These are phyloP conservation scores for Ogataea thermomethanolica DNA, from an alignment of 805 yeast species.

Conservation along the genomic window DNA sequence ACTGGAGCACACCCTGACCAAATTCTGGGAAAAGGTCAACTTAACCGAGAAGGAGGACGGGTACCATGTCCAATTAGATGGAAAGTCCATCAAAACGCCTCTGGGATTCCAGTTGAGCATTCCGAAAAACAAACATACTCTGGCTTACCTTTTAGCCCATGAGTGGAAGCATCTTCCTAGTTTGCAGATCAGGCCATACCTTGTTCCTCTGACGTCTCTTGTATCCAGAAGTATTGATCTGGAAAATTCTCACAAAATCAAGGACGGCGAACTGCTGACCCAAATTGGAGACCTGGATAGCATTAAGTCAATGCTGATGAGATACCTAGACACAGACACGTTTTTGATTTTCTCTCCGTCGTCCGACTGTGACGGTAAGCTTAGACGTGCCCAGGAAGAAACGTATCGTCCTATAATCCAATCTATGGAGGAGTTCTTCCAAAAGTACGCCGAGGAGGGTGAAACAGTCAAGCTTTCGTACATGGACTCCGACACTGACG, in stretches of 20 bases:
- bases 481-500: slow-evolving; percentile 79
- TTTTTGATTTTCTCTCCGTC: slow-evolving; percentile 79
- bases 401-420: slow-evolving; percentile 70
- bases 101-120: slow-evolving; percentile 66
- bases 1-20: slow-evolving; percentile 61
- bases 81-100: slow-evolving; percentile 80
- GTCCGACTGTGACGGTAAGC: slow-evolving; percentile 76
- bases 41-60: slow-evolving; percentile 32
- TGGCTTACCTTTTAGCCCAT: slow-evolving; percentile 75
- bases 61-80: slow-evolving; percentile 62
- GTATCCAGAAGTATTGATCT: slow-evolving; percentile 86
- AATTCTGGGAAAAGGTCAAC: slow-evolving; percentile 79
- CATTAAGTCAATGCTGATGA: slow-evolving; percentile 58
- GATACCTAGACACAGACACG: slow-evolving; percentile 93
- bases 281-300: slow-evolving; percentile 61
- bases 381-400: slow-evolving; percentile 77
- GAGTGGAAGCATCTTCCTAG: slow-evolving; percentile 83
- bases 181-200: slow-evolving; percentile 66
- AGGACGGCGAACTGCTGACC: slow-evolving; percentile 47
- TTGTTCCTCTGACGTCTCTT: slow-evolving; percentile 83
- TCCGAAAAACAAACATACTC: slow-evolving; percentile 52
- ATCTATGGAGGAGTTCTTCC: slow-evolving; percentile 59
- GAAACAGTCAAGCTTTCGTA: slow-evolving; percentile 42
- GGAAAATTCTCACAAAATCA: slow-evolving; percentile 35
- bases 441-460: slow-evolving; percentile 35